Evolutionary conservation across 2,329 filamentous ascomycete genomes (phyloP).

Genomic region (Botrytis galanthina): DNA sequence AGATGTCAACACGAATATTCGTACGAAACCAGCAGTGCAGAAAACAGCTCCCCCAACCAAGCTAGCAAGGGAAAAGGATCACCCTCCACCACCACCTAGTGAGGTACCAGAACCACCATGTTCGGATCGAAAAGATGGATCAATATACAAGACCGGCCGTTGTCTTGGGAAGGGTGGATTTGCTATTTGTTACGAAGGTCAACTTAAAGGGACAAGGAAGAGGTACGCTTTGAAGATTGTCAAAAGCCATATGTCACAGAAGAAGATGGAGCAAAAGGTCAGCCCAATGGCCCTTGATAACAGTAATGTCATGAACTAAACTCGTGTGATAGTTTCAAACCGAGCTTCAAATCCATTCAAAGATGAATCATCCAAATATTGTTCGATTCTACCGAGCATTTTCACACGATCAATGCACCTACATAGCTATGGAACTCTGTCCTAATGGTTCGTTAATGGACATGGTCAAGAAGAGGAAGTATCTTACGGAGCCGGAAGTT

Average conservation of each 20-base stretch:
- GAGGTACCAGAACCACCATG: constrained; percentile 63
- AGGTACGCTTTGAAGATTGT: constrained; percentile 79
- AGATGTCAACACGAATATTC: constrained; percentile 60
- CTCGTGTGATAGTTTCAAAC: constrained; percentile 58
- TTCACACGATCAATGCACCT: constrained; percentile 83
- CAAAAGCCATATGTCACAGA: constrained; percentile 75
- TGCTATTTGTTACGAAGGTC: constrained; percentile 75
- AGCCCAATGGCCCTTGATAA: constrained; percentile 18
- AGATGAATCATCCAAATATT: constrained; percentile 93
- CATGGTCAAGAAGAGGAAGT: constrained; percentile 90
- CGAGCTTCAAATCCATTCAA: constrained; percentile 96
- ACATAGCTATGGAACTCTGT: constrained; percentile 90
- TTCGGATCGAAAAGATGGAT: constrained; percentile 65
- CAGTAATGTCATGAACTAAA: constrained; percentile 18
- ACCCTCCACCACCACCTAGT: constrained; percentile 61
- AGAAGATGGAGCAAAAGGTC: constrained; percentile 78
- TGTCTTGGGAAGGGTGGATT: constrained; percentile 79
- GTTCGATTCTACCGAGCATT: constrained; percentile 95
- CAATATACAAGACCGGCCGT: constrained; percentile 70
- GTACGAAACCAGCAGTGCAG: constrained; percentile 41
- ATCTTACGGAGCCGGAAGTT: constrained; percentile 89
- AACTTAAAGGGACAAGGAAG: constrained; percentile 63
- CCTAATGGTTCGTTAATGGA: constrained; percentile 96
- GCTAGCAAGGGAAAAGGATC: constrained; percentile 56
- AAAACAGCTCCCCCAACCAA: constrained; percentile 53